Conservation (phyloP, 305 asterid species). For the Solanum hybrid region DNA sequence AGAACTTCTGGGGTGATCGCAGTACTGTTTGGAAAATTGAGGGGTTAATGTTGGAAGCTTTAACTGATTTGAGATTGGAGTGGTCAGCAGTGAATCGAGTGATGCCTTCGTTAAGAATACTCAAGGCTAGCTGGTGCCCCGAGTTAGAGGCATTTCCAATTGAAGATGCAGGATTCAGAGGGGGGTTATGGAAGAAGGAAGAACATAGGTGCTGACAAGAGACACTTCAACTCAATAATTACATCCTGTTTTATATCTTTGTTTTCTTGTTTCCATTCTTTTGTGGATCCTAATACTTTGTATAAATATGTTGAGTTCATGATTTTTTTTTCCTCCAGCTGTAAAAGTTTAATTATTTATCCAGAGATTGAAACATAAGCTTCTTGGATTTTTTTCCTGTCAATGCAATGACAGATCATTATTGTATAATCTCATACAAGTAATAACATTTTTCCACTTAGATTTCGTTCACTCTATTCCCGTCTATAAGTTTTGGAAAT, state of each 20-base stretch:
- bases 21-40: constrained; percentile 22
- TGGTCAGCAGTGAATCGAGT: constrained; percentile 20
- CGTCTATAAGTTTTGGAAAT: too few relatives aligned
- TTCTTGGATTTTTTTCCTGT: background rate
- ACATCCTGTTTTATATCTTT: background rate
- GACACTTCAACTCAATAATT: background rate
- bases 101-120: constrained; percentile 22
- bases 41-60: constrained; percentile 20
- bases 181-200: constrained; percentile 23
- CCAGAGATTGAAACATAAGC: background rate
- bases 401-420: background rate
- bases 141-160: constrained; percentile 21
- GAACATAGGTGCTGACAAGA: background rate
- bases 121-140: constrained; percentile 29
- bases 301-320: background rate
- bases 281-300: background rate
- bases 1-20: constrained; percentile 19
- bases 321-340: background rate
- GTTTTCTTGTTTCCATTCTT: background rate
- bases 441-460: background rate
- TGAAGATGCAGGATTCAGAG: constrained; percentile 30
- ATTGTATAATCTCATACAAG: background rate
- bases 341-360: background rate
- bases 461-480: background rate
- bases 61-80: constrained; percentile 18